A percentile compares a stretch with the other conserved stretches of the same genome.
Evolutionary conservation across 2,329 filamentous ascomycete genomes (phyloP).

Genomic region (Claviceps arundinis): DNA sequence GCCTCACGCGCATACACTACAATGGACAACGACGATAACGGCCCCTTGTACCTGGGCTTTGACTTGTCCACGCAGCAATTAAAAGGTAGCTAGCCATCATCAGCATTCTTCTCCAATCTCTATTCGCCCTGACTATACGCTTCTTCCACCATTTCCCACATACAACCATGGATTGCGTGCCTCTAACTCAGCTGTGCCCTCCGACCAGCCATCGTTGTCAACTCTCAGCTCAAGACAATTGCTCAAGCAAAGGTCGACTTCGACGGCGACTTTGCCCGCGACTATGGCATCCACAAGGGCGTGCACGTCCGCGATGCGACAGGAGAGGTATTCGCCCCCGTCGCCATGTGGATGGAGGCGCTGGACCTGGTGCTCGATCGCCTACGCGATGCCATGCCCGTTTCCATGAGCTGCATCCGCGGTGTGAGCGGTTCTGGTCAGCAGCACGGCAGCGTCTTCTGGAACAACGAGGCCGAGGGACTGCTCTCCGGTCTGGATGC

Average conservation of each 20-base stretch:
- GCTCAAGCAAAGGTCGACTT: slow-evolving; percentile 90
- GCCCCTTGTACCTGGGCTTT: slow-evolving; percentile 75
- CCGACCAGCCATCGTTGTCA: slow-evolving; percentile 67
- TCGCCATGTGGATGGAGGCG: slow-evolving; percentile 89
- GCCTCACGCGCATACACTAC: neutral
- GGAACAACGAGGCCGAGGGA: slow-evolving; percentile 57
- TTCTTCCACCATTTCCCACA: neutral
- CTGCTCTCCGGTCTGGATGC: slow-evolving; percentile 49
- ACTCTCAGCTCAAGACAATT: slow-evolving; percentile 66
- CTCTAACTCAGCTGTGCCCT: neutral
- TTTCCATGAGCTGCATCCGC: slow-evolving; percentile 57
- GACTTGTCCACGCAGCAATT: slow-evolving; percentile 95
- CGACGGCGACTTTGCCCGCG: slow-evolving; percentile 61
- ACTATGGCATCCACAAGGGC: slow-evolving; percentile 76
- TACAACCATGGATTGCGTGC: neutral
- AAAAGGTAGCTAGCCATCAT: slow-evolving; percentile 47
- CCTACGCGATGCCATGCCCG: slow-evolving; percentile 49
- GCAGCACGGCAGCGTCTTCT: slow-evolving; percentile 96
- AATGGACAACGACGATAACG: slow-evolving; percentile 10
- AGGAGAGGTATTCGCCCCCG: slow-evolving; percentile 83
- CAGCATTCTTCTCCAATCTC: neutral
- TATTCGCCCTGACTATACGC: neutral
- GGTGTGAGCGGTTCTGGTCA: slow-evolving; percentile 87
- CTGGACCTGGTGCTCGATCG: slow-evolving; percentile 71
- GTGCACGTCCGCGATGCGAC: slow-evolving; percentile 71